phyloP scores from a whole-genome alignment of 768 basidiomycete genomes.

The Lepiota venenata region DNA sequence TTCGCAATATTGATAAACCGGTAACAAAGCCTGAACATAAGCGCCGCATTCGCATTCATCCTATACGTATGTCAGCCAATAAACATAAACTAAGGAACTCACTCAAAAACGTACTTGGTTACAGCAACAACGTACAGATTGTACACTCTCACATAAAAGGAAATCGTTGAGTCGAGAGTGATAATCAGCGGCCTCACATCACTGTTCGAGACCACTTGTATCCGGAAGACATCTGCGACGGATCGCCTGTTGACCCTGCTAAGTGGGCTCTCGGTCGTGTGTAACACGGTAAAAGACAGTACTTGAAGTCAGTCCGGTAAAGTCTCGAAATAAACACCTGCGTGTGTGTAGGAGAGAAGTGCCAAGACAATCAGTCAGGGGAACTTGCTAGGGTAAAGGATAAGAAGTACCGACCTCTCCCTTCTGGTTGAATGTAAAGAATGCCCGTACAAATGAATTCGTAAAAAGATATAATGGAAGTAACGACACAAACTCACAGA shows the following conservation, averaged over 20 bases:
- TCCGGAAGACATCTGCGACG: conserved; percentile 96
- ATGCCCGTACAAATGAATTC: conserved; percentile 55
- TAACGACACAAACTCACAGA: too few relatives aligned
- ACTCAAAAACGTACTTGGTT: conserved; percentile 83
- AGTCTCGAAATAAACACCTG: conserved; percentile 97
- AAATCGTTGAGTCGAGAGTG: conserved; percentile 95
- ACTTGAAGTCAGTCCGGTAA: conserved; percentile 98
- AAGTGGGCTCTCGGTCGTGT: too few relatives aligned
- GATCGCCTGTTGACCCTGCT: conserved; percentile 87
- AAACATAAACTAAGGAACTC: background rate
- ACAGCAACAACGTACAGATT: conserved; percentile 95
- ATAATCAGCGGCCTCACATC: conserved; percentile 97
- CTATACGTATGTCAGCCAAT: conserved; percentile 37
- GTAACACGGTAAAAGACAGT: conserved; percentile 2
- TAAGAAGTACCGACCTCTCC: conserved; percentile 87
- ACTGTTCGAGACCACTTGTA: conserved; percentile 97
- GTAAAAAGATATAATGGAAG: too few relatives aligned
- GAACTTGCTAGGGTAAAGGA: too few relatives aligned
- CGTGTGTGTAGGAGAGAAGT: too few relatives aligned
- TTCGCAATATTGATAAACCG: conserved; percentile 93
- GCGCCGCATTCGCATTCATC: conserved; percentile 94
- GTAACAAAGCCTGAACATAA: conserved; percentile 98
- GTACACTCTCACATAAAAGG: conserved; percentile 96
- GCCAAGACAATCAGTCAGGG: too few relatives aligned
- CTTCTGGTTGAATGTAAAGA: conserved; percentile 99